Conservation (phyloP, 306 rosid species). For the Luffa aegyptiaca region DNA sequence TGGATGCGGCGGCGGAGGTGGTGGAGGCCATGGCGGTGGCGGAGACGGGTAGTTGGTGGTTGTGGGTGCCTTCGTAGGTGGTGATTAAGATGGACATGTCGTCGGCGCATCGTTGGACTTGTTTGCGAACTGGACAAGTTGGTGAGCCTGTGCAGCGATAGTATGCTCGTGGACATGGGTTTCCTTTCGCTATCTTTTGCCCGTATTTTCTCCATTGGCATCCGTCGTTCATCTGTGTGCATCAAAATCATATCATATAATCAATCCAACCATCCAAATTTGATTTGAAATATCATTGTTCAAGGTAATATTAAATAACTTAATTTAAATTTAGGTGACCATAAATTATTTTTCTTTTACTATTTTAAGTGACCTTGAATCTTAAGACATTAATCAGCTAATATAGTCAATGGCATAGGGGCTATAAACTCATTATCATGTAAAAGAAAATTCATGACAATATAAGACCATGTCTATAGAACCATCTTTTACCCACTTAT, state of each 20-base stretch:
- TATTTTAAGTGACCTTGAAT: too few relatives aligned
- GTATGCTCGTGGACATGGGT: conserved; percentile 74
- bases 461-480: too few relatives aligned
- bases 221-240: conserved; percentile 57
- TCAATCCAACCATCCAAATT: background rate
- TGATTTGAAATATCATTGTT: too few relatives aligned
- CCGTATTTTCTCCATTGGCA: conserved; percentile 93
- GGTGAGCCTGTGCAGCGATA: conserved; percentile 62
- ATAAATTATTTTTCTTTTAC: too few relatives aligned
- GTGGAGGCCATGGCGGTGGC: conserved; percentile 80
- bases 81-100: conserved; percentile 37
- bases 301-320: too few relatives aligned
- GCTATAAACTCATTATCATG: too few relatives aligned
- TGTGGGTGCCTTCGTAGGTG: conserved; percentile 44
- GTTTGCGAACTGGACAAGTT: conserved; percentile 67
- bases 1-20: conserved; percentile 90
- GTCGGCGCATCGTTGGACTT: conserved; percentile 42
- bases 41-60: conserved; percentile 29
- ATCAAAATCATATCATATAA: background rate
- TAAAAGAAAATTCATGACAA: too few relatives aligned
- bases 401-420: too few relatives aligned
- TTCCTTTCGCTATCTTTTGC: conserved; percentile 76
- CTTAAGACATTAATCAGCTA: too few relatives aligned
- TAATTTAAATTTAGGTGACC: too few relatives aligned
- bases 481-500: too few relatives aligned